phyloP scores from a whole-genome alignment of 75 land plant species.

The Sequoia sempervirens region DNA sequence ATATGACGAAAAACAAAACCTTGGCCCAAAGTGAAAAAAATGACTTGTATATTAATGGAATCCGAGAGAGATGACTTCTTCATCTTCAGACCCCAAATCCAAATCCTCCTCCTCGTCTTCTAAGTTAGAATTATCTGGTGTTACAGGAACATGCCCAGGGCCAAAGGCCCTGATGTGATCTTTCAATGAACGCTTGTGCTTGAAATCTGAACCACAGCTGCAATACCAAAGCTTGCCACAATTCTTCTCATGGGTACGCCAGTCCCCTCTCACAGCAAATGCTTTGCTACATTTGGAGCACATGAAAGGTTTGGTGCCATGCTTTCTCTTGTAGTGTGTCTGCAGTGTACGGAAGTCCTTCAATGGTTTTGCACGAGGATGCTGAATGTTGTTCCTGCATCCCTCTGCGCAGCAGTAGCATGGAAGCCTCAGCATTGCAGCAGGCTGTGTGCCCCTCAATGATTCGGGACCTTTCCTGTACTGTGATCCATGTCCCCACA shows the following conservation, averaged over 20 bases:
- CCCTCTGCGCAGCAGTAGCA: conserved; percentile 57
- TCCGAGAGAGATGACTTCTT: neutral
- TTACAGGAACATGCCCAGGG: conserved; percentile 26
- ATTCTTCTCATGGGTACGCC: conserved; percentile 64
- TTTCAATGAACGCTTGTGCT: conserved; percentile 54
- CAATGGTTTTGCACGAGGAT: conserved; percentile 44
- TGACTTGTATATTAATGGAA: neutral
- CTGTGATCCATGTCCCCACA: conserved; percentile 67
- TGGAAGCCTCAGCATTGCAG: conserved; percentile 43
- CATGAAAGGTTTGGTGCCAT: conserved; percentile 44
- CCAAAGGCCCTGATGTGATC: conserved; percentile 59
- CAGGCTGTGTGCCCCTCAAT: conserved; percentile 39
- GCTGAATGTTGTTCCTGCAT: conserved; percentile 55
- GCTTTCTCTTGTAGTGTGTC: conserved; percentile 62
- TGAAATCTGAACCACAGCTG: conserved; percentile 60
- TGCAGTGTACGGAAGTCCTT: conserved; percentile 59
- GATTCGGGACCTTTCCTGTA: conserved; percentile 53
- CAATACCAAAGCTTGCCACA: conserved; percentile 65
- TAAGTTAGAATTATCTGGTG: conserved; percentile 11
- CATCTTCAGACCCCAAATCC: conserved; percentile 6
- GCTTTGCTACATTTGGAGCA: conserved; percentile 49
- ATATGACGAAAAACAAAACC: neutral
- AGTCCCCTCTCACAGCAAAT: conserved; percentile 55
- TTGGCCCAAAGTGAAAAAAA: neutral
- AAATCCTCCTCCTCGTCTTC: conserved; percentile 11